phyloP scores from a whole-genome alignment of 73 alveolate genomes.

The Urostyla sp. region DNA sequence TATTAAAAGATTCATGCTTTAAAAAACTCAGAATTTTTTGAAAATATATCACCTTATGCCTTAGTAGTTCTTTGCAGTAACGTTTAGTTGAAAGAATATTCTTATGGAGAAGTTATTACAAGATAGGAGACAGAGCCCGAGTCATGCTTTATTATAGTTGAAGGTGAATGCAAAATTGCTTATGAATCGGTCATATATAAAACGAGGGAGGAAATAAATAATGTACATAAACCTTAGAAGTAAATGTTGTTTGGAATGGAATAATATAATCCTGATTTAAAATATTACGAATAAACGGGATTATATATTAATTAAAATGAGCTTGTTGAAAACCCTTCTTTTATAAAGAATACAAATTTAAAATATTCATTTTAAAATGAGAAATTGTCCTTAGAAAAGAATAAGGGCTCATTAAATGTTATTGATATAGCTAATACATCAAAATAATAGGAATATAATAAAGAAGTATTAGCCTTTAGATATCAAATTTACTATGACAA shows the following conservation, averaged over 20 bases:
- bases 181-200: conserved; percentile 45
- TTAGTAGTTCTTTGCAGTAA: conserved; percentile 52
- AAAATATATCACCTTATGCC: conserved; percentile 55
- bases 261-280: conserved; percentile 15
- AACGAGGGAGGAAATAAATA: conserved; percentile 35
- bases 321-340: too few species aligned
- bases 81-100: conserved; percentile 30
- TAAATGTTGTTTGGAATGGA: conserved; percentile 48
- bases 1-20: conserved; percentile 47
- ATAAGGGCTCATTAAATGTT: too few species aligned
- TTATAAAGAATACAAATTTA: too few species aligned
- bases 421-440: too few species aligned
- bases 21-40: conserved; percentile 51
- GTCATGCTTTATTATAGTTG: conserved; percentile 48
- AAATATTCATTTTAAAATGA: too few species aligned
- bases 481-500: conserved; percentile 46
- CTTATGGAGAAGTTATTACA: conserved; percentile 57
- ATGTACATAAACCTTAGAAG: not conserved
- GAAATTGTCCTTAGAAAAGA: too few species aligned
- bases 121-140: conserved; percentile 57
- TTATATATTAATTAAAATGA: too few species aligned
- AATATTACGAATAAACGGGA: too few species aligned
- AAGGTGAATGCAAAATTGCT: conserved; percentile 52
- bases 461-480: conserved; percentile 37
- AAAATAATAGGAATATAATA: too few species aligned